A percentile compares a stretch with the other conserved stretches of the same genome.
Evolutionary conservation across 352 stramenopile genomes (phyloP).

Genomic region (Phytophthora brassicae): DNA sequence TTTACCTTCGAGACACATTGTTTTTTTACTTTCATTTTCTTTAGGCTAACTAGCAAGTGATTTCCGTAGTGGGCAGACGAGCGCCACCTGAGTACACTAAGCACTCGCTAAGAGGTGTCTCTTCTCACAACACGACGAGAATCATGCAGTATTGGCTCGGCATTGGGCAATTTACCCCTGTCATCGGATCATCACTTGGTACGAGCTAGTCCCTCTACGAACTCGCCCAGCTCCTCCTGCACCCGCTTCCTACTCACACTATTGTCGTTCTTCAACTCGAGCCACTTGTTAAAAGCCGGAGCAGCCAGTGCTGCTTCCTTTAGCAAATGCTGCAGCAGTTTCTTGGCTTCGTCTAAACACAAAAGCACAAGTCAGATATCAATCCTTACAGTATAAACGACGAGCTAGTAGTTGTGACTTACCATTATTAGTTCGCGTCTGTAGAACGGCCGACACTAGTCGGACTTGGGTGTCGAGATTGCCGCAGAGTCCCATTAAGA

Average conservation of each 20-base stretch:
- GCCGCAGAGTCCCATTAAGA: slow-evolving; percentile 73
- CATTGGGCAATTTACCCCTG: slow-evolving; percentile 4
- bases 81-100: slow-evolving; percentile 18
- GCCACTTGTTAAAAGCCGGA: slow-evolving; percentile 65
- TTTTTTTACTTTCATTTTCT: slow-evolving; percentile 19
- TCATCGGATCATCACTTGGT: slow-evolving; percentile 52
- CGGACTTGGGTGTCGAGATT: slow-evolving; percentile 62
- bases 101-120: slow-evolving; percentile 22
- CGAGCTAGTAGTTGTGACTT: slow-evolving; percentile 5
- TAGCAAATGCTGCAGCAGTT: slow-evolving; percentile 64
- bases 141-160: slow-evolving; percentile 4
- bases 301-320: slow-evolving; percentile 59
- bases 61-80: slow-evolving; percentile 11
- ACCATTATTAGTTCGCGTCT: slow-evolving; percentile 64
- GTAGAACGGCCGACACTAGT: slow-evolving; percentile 66
- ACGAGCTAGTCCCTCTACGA: slow-evolving; percentile 70
- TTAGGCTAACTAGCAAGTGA: slow-evolving; percentile 33
- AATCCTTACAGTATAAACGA: background rate
- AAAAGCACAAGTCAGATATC: slow-evolving; percentile 15
- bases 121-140: slow-evolving; percentile 8
- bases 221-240: slow-evolving; percentile 63
- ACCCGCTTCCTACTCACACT: slow-evolving; percentile 73
- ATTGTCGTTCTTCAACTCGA: slow-evolving; percentile 76
- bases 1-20: background rate
- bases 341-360: slow-evolving; percentile 63